Evolutionary conservation across 805 yeast genomes (phyloP), one percentile per base, ranked within the genome.

Genomic region (Monosporozyma aerobia): DNA sequence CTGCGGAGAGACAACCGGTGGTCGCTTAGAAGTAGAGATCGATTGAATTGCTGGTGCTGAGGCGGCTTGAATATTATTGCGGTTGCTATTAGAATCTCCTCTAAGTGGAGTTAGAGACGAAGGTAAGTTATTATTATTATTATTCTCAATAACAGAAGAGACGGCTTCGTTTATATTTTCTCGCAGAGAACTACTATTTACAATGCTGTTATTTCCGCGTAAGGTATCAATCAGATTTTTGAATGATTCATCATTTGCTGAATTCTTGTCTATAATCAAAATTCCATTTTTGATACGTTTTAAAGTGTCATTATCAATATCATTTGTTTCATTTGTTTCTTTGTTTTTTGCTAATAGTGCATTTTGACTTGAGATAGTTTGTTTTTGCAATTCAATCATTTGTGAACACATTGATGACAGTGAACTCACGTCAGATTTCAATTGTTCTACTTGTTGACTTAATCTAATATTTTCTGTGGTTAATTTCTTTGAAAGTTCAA

Each of bases 391-490:
- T 30, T 60, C 59, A 46, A 64, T 53, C 37, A 66, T 59, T 51
- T 67, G 67, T 30, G 60, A 56, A 45, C 69, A 60, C 53, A 63
- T 55, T 14, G 59, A 54, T 23, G 58, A 61, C 32, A 66, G 58
- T 9, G 60, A 53, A 30, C 54, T 55, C n/a, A 67, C 43, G 27
- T 67, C 70, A 0, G 59, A 52, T 49, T 63, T 66, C 43, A 67
- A 48, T 35, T 59, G 59, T 3, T 60, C 55, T 14, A 67, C 57
- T 51, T 67, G 69, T 55, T 64, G 68, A 13, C 64, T 59, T 25
- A 66, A 50, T 43, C 67, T 55, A 13, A 63, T 57, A 54, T 66
- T 66, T 52, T 67, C 69, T 2, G 66, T 60, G 0, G 65, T 63
- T 39, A 65, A 56, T 40, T 63, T 58, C 50, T 60, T 58, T 4